Evolutionary conservation across 2,329 filamentous ascomycete genomes (phyloP), one percentile per base, ranked within the genome.

Genomic region (Penicillium sp.): DNA sequence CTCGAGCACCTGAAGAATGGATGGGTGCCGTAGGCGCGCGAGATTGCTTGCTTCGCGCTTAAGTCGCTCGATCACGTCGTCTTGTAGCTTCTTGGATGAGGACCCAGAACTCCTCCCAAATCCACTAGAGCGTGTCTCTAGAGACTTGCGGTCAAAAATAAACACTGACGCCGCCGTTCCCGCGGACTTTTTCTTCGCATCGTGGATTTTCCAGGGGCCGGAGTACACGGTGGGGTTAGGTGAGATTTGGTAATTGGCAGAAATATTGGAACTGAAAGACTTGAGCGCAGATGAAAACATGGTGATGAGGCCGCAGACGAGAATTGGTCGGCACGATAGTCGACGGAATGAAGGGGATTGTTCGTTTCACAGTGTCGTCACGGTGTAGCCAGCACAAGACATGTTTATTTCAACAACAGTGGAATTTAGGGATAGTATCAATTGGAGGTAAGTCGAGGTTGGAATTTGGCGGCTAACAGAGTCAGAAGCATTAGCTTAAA

Each of bases 231-330:
- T 88, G 11, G 89, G 84, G 57, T 85, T 85, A 26, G 87, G 82
- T 22, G 90, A 88, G 63, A 97, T 81, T 65, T 89, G 85, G 76
- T 99, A 99, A 78, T 96, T 95, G 71, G 89, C 87, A 57, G 87
- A 87, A 77, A 99, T 97, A 77, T 97, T 96, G 58, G 89, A 93
- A 62, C 87, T 88, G 74, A 97, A 93, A 61, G 93, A 95, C 77
- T 97, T 97, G 72, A 97, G 83, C 63, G 91, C 90, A 60, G 88
- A 92, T 70, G 91, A 90, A 77, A 97, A 96, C 92, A 97, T 97
- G 73, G 71, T 83, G 72, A 44, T 83, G 72, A 47, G 38, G 18
- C 24, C 16, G 16, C 39, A 48, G 34, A 32, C n/a, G 38, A 40
- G 20, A 31, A 55, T 51, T 10, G 31, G 29, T 34, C 42, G n/a